Conservation (phyloP, 192 early-diverging fungal genomes). For the Spizellomyces punctatus region DNA sequence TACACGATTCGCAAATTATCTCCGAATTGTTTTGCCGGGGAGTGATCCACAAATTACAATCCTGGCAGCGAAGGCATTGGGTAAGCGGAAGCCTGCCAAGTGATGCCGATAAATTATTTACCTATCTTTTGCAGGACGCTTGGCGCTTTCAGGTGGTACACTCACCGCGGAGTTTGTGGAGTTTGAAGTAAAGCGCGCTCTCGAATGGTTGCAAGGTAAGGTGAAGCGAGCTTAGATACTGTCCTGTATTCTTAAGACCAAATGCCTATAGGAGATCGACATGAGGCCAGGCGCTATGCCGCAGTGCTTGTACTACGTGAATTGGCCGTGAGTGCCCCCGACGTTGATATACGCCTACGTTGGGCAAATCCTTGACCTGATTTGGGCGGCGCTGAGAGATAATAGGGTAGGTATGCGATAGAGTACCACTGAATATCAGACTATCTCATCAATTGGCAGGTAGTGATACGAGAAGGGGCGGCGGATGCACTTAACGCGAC, state of each 20-base stretch:
- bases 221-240: conserved; percentile 4
- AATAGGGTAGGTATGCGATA: conserved; percentile 48
- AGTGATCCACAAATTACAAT: conserved; percentile 74
- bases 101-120: conserved; percentile 1
- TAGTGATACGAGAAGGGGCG: conserved; percentile 77
- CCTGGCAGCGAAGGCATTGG: conserved; percentile 72
- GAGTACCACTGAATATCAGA: background rate
- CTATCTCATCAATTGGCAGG: conserved; percentile 27
- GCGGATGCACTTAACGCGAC: conserved; percentile 80
- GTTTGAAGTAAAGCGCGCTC: conserved; percentile 77
- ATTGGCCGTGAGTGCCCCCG: conserved; percentile 72
- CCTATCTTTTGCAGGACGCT: conserved; percentile 49
- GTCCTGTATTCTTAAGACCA: background rate
- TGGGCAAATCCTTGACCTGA: conserved; percentile 76
- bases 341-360: conserved; percentile 83
- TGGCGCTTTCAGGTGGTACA: conserved; percentile 66
- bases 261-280: conserved; percentile 64
- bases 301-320: conserved; percentile 79
- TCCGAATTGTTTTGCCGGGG: conserved; percentile 73
- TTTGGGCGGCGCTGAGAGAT: conserved; percentile 86
- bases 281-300: conserved; percentile 76
- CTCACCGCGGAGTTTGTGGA: conserved; percentile 82
- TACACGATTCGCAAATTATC: conserved; percentile 80
- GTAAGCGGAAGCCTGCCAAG: conserved; percentile 34
- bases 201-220: conserved; percentile 86